Evolutionary conservation across 2,329 filamentous ascomycete genomes (phyloP), one percentile per base, ranked within the genome.

Genomic region (Colletotrichum spinosum): DNA sequence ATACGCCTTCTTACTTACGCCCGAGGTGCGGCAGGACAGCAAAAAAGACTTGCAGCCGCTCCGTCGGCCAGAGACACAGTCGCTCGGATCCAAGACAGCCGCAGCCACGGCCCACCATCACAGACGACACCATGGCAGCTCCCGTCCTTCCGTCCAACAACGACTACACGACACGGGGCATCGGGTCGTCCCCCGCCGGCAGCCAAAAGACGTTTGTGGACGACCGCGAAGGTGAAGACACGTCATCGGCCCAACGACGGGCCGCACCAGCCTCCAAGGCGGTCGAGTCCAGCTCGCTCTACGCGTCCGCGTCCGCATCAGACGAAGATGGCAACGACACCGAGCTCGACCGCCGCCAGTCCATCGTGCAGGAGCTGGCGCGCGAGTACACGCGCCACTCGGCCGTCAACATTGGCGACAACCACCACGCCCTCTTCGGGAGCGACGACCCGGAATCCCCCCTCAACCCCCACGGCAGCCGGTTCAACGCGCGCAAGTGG

Each of bases 401-500:
- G 0, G 65, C 55, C 2, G 62, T 64, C 35, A 61, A 68, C 13
- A 57, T 67, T 13, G 52, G 59, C 15, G 67, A 63, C 72, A 75
- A 68, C 72, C 73, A 53, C 34, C 49, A 57, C n/a, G 50, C 54
- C 39, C 68, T 74, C 4, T 65, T 72, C 60, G 73, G 74, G 4
- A 71, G 72, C 5, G 68, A 74, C 11, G 77, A 82, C 59, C 69
- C 76, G 9, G 59, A 78, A 33, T 84, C 83, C n/a, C 76, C 78
- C 0, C 76, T 86, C 11, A 83, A 87, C 69, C 84, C 84, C 6
- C 74, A 75, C 48, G 79, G 79, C 50, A 75, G 76, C 12, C 79
- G 82, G n/a, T 88, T 88, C 74, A 82, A 77, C 63, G 79, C 82
- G n/a, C 77, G 79, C 25, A 77, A 78, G 3, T 78, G 76, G 76